Evolutionary conservation across 345 rosid species (phyloP).

Genomic region (Xanthoceras sorbifolium): DNA sequence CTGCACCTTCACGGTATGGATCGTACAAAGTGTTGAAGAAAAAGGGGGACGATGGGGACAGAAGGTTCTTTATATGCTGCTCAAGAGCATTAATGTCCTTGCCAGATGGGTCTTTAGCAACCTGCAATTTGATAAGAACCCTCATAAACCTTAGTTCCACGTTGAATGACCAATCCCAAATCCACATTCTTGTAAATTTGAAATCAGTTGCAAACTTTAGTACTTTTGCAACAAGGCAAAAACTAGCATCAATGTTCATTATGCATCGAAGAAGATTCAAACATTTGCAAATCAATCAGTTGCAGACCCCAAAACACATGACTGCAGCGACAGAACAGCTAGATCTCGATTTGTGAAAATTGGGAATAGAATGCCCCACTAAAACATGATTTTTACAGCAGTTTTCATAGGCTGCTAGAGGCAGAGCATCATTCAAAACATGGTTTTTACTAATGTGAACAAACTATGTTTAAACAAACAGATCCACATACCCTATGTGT

Average conservation of each 20-base stretch:
- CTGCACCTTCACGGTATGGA: conserved; percentile 82
- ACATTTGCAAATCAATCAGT: background rate
- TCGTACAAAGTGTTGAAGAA: conserved; percentile 93
- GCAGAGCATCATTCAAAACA: background rate
- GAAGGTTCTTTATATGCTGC: conserved; percentile 87
- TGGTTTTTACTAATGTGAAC: no score
- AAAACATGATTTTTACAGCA: background rate
- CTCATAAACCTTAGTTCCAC: conserved; percentile 5
- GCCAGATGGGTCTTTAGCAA: conserved; percentile 86
- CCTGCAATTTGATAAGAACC: conserved; percentile 39
- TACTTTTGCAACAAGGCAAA: background rate
- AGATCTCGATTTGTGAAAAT: background rate
- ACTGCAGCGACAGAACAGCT: background rate
- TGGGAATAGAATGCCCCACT: background rate
- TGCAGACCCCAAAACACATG: background rate
- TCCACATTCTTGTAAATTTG: background rate
- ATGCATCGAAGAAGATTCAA: background rate
- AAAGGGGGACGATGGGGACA: conserved; percentile 73
- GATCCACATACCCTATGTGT: background rate
- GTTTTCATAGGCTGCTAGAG: background rate
- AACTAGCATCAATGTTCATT: background rate
- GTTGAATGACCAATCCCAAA: background rate
- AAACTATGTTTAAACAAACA: background rate
- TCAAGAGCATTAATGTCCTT: conserved; percentile 83
- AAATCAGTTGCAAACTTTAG: background rate